Evolutionary conservation across 2,329 filamentous ascomycete species (phyloP).

Genomic region (Coniochaeta sp.): DNA sequence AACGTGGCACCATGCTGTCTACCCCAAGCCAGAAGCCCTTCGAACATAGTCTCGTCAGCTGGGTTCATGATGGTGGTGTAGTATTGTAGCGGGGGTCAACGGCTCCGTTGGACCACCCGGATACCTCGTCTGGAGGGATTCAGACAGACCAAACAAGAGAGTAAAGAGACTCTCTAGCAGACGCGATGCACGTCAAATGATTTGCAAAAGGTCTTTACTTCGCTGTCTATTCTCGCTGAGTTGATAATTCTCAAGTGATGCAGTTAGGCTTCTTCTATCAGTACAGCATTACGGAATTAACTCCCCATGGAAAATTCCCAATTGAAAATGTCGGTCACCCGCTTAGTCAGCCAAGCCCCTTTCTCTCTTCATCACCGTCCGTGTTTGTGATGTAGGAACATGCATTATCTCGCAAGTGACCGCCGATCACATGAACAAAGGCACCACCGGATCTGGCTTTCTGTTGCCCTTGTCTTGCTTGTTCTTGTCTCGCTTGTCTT

Average conservation of each 20-base stretch:
- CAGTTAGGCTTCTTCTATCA: neutral
- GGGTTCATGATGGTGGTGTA: conserved; percentile 16
- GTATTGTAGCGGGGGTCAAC: no score
- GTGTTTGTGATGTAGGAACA: neutral
- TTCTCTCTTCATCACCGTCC: neutral
- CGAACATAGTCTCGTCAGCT: conserved; percentile 15
- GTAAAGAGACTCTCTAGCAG: neutral
- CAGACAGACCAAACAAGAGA: neutral
- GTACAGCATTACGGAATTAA: no score
- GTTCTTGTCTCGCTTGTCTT: neutral
- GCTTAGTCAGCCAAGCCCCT: neutral
- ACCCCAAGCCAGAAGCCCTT: conserved; percentile 41
- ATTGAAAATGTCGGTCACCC: neutral
- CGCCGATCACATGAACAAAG: neutral
- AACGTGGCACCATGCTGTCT: conserved; percentile 35
- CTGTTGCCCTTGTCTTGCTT: neutral
- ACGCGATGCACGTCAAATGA: neutral
- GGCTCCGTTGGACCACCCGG: no score
- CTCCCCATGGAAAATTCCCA: no score
- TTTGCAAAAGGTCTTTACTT: no score
- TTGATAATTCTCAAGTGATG: neutral
- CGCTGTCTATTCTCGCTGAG: neutral
- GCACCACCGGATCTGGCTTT: neutral
- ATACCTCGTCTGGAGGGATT: no score
- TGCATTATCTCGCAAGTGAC: no score